These are phyloP conservation scores for Trypanosoma caninum DNA, from an alignment of 208 protist genomes.

Conservation along the genomic window DNA sequence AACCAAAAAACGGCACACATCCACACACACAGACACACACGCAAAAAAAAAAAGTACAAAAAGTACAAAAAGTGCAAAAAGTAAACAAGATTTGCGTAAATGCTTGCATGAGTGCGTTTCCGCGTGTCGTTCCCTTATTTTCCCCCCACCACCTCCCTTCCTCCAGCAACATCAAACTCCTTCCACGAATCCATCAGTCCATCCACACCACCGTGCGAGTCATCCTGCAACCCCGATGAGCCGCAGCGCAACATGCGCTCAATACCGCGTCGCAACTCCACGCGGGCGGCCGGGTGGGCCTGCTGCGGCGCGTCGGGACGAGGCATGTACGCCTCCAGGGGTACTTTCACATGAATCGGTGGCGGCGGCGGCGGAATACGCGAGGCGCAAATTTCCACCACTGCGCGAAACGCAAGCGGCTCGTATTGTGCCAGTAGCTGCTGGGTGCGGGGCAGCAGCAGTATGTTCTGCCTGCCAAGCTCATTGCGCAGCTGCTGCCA, in stretches of 20 bases:
- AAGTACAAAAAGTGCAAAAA: slow-evolving; percentile 2
- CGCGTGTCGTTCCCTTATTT: slow-evolving; percentile 5
- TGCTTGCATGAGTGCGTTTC: neutral
- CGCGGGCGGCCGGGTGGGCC: slow-evolving; percentile 48
- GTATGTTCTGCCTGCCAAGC: slow-evolving; percentile 76
- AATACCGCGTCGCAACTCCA: slow-evolving; percentile 57
- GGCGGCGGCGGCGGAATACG: slow-evolving; percentile 75
- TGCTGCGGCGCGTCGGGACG: slow-evolving; percentile 8
- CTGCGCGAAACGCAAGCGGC: slow-evolving; percentile 81
- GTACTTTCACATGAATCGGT: slow-evolving; percentile 51
- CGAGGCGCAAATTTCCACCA: slow-evolving; percentile 83
- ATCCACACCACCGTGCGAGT: slow-evolving; percentile 38
- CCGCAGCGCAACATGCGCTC: slow-evolving; percentile 57
- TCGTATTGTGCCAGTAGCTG: slow-evolving; percentile 85
- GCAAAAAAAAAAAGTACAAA: slow-evolving; percentile 6
- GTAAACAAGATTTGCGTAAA: slow-evolving; percentile 1
- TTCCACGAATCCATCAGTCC: slow-evolving; percentile 78
- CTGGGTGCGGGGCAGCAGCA: slow-evolving; percentile 68
- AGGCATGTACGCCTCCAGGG: slow-evolving; percentile 55
- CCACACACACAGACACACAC: neutral
- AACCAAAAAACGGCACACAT: neutral
- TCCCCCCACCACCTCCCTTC: slow-evolving; percentile 11
- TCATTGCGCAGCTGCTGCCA: slow-evolving; percentile 81
- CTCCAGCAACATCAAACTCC: slow-evolving; percentile 54
- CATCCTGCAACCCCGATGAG: slow-evolving; percentile 32